A percentile compares a stretch with the other conserved stretches of the same genome.
Conservation (phyloP, 73 alveolate genomes). For the Blepharisma japonicum region DNA sequence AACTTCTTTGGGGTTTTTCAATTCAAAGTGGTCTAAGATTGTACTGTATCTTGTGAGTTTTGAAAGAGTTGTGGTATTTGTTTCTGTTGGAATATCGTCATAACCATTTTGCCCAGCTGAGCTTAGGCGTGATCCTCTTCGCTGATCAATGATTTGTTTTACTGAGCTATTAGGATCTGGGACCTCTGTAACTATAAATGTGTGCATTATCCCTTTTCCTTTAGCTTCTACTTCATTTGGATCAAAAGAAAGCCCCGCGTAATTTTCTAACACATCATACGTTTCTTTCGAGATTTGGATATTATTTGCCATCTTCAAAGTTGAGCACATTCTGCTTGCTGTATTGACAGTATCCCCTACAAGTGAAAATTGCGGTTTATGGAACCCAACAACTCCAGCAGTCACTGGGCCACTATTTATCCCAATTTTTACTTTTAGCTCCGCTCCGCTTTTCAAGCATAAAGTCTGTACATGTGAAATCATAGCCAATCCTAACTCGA, state of each 20-base stretch:
- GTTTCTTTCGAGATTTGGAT: conserved; percentile 8
- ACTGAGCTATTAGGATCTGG: neutral
- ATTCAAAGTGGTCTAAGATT: neutral
- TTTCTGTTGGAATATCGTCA: neutral
- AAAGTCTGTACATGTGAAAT: conserved; percentile 38
- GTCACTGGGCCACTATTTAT: conserved; percentile 52
- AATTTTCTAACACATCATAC: neutral
- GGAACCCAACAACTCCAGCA: conserved; percentile 61
- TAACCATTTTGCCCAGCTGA: neutral
- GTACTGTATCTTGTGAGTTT: neutral
- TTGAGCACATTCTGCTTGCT: conserved; percentile 50
- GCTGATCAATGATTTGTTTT: neutral
- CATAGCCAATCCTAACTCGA: conserved; percentile 42
- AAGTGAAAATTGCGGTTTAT: conserved; percentile 55
- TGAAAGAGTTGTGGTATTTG: neutral
- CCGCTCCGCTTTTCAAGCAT: conserved; percentile 37
- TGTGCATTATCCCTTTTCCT: conserved; percentile 49
- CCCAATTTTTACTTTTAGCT: conserved; percentile 44
- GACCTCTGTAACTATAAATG: conserved; percentile 38
- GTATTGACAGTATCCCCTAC: conserved; percentile 63
- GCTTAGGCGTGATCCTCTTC: neutral
- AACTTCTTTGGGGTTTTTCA: neutral
- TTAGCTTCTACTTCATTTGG: conserved; percentile 48
- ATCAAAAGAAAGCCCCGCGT: conserved; percentile 9
- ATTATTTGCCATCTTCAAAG: neutral